Conservation (phyloP, 257 asterid genomes). For the Solanum piurae region DNA sequence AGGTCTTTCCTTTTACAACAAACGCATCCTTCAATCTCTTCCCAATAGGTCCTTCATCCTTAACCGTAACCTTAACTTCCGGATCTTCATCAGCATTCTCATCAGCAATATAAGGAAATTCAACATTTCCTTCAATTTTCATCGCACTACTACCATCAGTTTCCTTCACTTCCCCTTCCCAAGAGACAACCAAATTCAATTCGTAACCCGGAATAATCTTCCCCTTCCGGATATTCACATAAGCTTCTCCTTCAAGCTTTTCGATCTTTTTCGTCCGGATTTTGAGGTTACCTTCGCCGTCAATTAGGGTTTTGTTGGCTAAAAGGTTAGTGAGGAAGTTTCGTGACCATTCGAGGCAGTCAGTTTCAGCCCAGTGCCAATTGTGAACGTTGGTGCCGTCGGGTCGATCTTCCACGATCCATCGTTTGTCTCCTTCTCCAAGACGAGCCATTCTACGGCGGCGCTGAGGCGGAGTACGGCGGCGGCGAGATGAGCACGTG, state of each 20-base stretch:
- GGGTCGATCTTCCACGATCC: constrained; percentile 94
- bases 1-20: constrained; percentile 52
- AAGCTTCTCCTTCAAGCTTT: constrained; percentile 80
- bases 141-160: constrained; percentile 32
- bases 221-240: constrained; percentile 86
- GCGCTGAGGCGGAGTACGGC: background rate
- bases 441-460: constrained; percentile 50
- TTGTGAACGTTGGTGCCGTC: constrained; percentile 97
- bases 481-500: background rate
- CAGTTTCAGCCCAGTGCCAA: constrained; percentile 97
- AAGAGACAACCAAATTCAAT: constrained; percentile 45
- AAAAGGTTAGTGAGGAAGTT: constrained; percentile 49
- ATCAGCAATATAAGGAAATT: constrained; percentile 74
- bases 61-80: constrained; percentile 43
- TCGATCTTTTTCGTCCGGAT: constrained; percentile 39
- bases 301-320: constrained; percentile 31
- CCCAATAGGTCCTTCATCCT: constrained; percentile 77
- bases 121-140: constrained; percentile 62
- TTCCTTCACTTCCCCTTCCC: constrained; percentile 72
- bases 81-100: constrained; percentile 98
- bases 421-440: constrained; percentile 93
- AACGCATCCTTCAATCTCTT: constrained; percentile 69
- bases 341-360: constrained; percentile 83
- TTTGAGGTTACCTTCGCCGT: constrained; percentile 61
- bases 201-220: constrained; percentile 88